Base-by-base conservation (phyloP, 177 flowering plant genomes). In the Vitis hybrid region DNA sequence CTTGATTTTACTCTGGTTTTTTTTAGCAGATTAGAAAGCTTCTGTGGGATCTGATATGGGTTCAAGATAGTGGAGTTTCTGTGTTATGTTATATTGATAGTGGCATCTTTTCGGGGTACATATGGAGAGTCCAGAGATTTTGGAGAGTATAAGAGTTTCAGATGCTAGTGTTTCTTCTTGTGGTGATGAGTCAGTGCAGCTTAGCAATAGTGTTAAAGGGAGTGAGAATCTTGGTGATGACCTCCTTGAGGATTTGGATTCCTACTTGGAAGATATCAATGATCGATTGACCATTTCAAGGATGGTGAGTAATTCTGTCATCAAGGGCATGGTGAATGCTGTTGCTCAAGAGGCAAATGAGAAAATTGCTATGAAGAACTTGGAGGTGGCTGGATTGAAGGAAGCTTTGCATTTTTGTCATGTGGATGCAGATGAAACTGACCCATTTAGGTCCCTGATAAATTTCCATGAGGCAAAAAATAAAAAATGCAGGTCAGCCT, bases 241-340 rank as follows among this genome's bases (percentile, higher is more conserved):
- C 23, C 48, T 95, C 10, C 79, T 93, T 32, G 85, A 86, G 40
- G 90, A 85, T 75, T 82, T 89, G 40, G 99, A 95, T 65, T 88
- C 89, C 5, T 91, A 86, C 74, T 73, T 81, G 69, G 87, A 89
- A 23, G 97, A 88, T 63, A 82, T 95, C 34, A 58, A 81, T 69
- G 87, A 85, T 15, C 80, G 93, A 15, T 70, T 95, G 64, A 84
- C 77, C 6, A 73, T 95, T 32, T 90, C 98, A 5, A 79, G 95
- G 75, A 87, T 93, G 97, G 99, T 95, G 12, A 89, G 82, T 75
- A 87, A 91, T 60, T 85, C 97, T 8, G 86, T 95, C 30, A 85
- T 86, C 19, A 90, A 84, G 75, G 93, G 97, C 51, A 84, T 93
- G 82, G 89, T 90, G 13, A 85, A 52, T 80, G 98, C 91, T 5